These are phyloP conservation scores for Prunus yedoensis DNA, from an alignment of 331 rosid genomes.

Conservation along the genomic window DNA sequence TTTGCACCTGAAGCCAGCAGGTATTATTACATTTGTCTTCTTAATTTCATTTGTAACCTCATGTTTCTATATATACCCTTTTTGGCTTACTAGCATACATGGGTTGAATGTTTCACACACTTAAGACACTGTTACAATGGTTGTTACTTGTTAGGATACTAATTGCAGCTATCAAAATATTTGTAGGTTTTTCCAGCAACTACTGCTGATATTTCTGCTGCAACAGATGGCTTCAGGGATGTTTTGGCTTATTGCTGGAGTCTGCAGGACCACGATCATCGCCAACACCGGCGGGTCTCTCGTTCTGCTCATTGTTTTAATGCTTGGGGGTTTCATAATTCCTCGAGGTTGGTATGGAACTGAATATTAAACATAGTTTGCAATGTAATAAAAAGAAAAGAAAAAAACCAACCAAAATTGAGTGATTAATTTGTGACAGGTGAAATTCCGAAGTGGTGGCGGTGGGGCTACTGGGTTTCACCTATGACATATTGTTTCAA, in stretches of 20 bases:
- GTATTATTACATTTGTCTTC: constrained; percentile 24
- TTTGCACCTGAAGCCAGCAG: constrained; percentile 83
- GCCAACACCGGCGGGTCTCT: constrained; percentile 95
- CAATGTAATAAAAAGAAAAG: neutral
- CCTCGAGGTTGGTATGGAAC: constrained; percentile 59
- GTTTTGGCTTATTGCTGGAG: constrained; percentile 80
- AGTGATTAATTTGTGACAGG: constrained; percentile 39
- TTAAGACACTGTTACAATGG: neutral
- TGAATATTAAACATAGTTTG: neutral
- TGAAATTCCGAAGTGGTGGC: constrained; percentile 90
- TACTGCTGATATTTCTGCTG: constrained; percentile 62
- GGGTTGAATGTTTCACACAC: neutral
- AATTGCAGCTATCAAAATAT: neutral
- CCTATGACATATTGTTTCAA: constrained; percentile 78
- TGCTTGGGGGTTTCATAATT: constrained; percentile 86
- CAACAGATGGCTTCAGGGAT: constrained; percentile 95
- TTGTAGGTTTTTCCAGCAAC: constrained; percentile 83
- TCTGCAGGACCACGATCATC: constrained; percentile 82
- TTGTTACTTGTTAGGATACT: neutral
- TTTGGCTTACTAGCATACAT: neutral
- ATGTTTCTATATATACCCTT: neutral
- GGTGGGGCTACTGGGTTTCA: constrained; percentile 89
- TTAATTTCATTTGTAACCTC: neutral
- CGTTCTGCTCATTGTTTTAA: constrained; percentile 64
- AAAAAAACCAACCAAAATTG: neutral